Evolutionary conservation across 257 asterid species (phyloP), one percentile per base, ranked within the genome.

Genomic region (Avicennia marina): DNA sequence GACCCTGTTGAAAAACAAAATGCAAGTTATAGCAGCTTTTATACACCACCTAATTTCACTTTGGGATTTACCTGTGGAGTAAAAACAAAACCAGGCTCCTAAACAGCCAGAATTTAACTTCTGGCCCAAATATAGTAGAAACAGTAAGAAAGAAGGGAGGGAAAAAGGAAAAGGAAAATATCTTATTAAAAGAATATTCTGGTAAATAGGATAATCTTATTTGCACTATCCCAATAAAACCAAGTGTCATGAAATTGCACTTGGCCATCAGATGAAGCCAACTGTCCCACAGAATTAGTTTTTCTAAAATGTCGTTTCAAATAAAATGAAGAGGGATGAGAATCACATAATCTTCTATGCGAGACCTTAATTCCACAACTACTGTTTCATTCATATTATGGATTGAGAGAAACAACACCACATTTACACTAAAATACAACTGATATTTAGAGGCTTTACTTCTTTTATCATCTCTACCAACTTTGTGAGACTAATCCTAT

Each of bases 1-100:
- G 72, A 65, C 27, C 78, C 84, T 70, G 66, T 60, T 49, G 57
- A 52, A 12, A 19, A 46, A 29, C 22, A 33, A 27, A 53, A 24
- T 39, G 31, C 49, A 50, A 56, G 33, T 76, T 51, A 32, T n/a
- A 29, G 10, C 17, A 41, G 26, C 34, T 12, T 3, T 33, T 16
- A 33, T 19, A 7, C 5, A 22, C n/a, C n/a, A n/a, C n/a, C n/a
- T n/a, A n/a, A n/a, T n/a, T n/a, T n/a, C n/a, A n/a, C n/a, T n/a
- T n/a, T n/a, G n/a, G n/a, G n/a, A n/a, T n/a, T n/a, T n/a, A n/a
- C n/a, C n/a, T n/a, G n/a, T n/a, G n/a, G n/a, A n/a, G n/a, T n/a
- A n/a, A n/a, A n/a, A n/a, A n/a, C n/a, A n/a, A n/a, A n/a, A n/a
- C n/a, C n/a, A n/a, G n/a, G n/a, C n/a, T n/a, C n/a, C n/a, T n/a